Conservation (phyloP, 495 filamentous ascomycete genomes). For the Parathielavia appendiculata region DNA sequence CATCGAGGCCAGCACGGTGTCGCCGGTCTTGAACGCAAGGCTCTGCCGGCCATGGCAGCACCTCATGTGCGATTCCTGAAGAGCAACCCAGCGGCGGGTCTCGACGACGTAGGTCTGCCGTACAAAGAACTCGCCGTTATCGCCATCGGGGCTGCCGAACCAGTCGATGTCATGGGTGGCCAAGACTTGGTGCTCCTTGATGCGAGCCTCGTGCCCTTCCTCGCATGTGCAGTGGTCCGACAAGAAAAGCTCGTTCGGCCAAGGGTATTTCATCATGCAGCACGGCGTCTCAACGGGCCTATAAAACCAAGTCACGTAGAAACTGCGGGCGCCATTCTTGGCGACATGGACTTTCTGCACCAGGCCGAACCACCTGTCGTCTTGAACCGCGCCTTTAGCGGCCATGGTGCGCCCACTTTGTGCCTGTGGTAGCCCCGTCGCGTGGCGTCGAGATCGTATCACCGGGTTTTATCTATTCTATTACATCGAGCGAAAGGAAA, state of each 20-base stretch:
- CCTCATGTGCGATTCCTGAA: slow-evolving; percentile 44
- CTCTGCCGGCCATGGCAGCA: slow-evolving; percentile 30
- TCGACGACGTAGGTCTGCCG: slow-evolving; percentile 59
- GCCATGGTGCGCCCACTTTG: slow-evolving; percentile 51
- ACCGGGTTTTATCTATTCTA: slow-evolving; percentile 30
- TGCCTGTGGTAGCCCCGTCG: slow-evolving; percentile 35
- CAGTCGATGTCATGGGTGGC: slow-evolving; percentile 52
- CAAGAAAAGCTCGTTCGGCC: slow-evolving; percentile 65
- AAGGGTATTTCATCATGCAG: slow-evolving; percentile 58
- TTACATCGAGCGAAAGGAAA: slow-evolving; percentile 8
- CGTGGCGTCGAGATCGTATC: slow-evolving; percentile 42
- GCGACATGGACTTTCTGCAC: slow-evolving; percentile 51
- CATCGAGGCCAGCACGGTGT: slow-evolving; percentile 49
- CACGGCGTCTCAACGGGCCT: slow-evolving; percentile 62
- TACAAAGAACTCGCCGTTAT: slow-evolving; percentile 52
- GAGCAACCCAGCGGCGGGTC: slow-evolving; percentile 46
- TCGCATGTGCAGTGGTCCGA: slow-evolving; percentile 71
- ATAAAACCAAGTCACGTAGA: slow-evolving; percentile 71
- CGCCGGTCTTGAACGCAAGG: slow-evolving; percentile 40
- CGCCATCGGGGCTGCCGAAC: slow-evolving; percentile 42
- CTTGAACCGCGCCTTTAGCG: slow-evolving; percentile 34
- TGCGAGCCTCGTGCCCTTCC: slow-evolving; percentile 32
- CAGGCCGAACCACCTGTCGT: slow-evolving; percentile 58
- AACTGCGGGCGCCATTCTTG: slow-evolving; percentile 31
- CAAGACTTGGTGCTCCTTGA: slow-evolving; percentile 50